Conservation (phyloP, 768 basidiomycete genomes). For the Antrodiella citrinella region DNA sequence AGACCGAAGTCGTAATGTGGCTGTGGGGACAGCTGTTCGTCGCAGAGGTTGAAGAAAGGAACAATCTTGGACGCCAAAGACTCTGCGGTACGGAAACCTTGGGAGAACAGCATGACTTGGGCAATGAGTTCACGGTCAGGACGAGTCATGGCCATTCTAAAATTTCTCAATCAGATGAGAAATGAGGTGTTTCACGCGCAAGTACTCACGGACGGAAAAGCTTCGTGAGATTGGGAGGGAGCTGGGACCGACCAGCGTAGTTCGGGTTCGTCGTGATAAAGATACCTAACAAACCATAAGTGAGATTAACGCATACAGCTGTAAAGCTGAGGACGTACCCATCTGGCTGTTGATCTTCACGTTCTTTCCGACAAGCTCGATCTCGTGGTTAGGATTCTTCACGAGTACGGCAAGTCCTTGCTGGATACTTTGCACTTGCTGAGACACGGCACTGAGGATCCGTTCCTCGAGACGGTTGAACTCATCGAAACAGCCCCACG, state of each 20-base stretch:
- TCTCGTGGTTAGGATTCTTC: slow-evolving; percentile 82
- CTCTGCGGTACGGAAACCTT: slow-evolving; percentile 98
- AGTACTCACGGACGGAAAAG: slow-evolving; percentile 79
- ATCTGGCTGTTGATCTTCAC: slow-evolving; percentile 92
- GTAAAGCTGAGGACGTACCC: slow-evolving; percentile 36
- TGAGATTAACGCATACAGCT: neutral
- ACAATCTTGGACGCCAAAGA: slow-evolving; percentile 97
- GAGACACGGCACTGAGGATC: slow-evolving; percentile 95
- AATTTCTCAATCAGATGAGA: slow-evolving; percentile 1
- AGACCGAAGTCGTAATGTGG: slow-evolving; percentile 99
- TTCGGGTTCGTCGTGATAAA: slow-evolving; percentile 99
- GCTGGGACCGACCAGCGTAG: slow-evolving; percentile 92
- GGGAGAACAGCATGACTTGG: slow-evolving; percentile 98
- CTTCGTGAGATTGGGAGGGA: slow-evolving; percentile 85
- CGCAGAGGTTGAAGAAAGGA: slow-evolving; percentile 98
- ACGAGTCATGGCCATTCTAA: slow-evolving; percentile 97
- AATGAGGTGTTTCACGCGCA: neutral
- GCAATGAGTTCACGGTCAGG: slow-evolving; percentile 98
- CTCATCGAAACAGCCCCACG: slow-evolving; percentile 98
- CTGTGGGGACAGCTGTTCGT: slow-evolving; percentile 93
- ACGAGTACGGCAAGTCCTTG: slow-evolving; percentile 82
- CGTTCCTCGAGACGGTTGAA: slow-evolving; percentile 98
- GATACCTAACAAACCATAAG: slow-evolving; percentile 52
- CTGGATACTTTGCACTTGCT: slow-evolving; percentile 98
- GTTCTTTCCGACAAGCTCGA: slow-evolving; percentile 92